Evolutionary conservation across 2,329 filamentous ascomycete species (phyloP).

Genomic region (Dichotomopilus funicola): DNA sequence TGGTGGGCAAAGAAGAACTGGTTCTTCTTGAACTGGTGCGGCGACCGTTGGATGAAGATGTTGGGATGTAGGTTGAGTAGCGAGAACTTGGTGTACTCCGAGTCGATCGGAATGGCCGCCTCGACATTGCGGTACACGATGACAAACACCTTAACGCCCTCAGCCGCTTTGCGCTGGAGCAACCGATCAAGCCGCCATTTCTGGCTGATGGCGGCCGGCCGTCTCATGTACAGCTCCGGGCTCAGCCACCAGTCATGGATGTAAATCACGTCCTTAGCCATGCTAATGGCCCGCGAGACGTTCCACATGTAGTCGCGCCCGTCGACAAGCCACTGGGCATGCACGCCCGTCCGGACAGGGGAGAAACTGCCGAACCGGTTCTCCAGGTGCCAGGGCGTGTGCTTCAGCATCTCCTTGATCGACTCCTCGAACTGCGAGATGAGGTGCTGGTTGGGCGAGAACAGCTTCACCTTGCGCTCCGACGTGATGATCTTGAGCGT

Average conservation of each 20-base stretch:
- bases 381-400: constrained; percentile 72
- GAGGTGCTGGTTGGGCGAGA: constrained; percentile 85
- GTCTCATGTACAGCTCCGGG: constrained; percentile 89
- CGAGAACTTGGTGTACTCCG: constrained; percentile 95
- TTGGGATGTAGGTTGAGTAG: constrained; percentile 93
- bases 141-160: constrained; percentile 96
- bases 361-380: constrained; percentile 94
- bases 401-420: constrained; percentile 74
- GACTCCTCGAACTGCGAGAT: constrained; percentile 91
- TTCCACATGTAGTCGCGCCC: constrained; percentile 99
- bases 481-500: constrained; percentile 83
- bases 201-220: constrained; percentile 91
- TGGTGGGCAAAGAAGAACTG: constrained; percentile 99
- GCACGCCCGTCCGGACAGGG: constrained; percentile 76
- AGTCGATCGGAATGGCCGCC: constrained; percentile 94
- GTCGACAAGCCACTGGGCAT: constrained; percentile 94
- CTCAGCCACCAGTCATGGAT: constrained; percentile 99
- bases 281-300: constrained; percentile 90
- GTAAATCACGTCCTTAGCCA: constrained; percentile 96
- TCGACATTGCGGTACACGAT: constrained; percentile 98
- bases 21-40: constrained; percentile 97
- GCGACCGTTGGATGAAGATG: constrained; percentile 90
- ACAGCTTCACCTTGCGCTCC: constrained; percentile 83
- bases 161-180: constrained; percentile 84
- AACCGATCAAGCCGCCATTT: constrained; percentile 95